These are phyloP conservation scores for Ormosia semicastrata DNA, from an alignment of 306 rosid species.

Conservation along the genomic window DNA sequence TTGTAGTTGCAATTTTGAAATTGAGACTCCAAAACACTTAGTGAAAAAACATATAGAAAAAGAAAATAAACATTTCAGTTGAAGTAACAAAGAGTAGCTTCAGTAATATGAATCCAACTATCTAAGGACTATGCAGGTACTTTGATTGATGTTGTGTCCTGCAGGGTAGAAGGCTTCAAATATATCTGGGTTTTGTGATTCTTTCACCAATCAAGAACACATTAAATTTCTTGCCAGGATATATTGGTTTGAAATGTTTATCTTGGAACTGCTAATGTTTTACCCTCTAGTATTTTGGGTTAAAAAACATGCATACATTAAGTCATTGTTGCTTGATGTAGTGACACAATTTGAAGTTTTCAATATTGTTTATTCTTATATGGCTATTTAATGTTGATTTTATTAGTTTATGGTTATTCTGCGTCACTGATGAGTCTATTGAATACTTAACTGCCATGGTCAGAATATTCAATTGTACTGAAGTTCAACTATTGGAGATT, in stretches of 20 bases:
- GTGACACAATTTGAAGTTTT: not conserved
- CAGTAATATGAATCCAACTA: not conserved
- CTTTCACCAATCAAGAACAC: constrained; percentile 21
- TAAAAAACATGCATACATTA: not conserved
- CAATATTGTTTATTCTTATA: not conserved
- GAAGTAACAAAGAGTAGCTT: constrained; percentile 17
- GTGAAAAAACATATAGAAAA: not conserved
- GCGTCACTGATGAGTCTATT: not conserved
- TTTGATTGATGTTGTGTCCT: not conserved
- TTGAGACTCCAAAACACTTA: not conserved
- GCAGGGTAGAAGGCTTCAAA: not conserved
- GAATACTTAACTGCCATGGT: not conserved
- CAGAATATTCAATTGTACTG: not conserved
- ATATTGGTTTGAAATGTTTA: not conserved
- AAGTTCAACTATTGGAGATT: constrained; percentile 13
- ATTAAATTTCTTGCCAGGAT: not conserved
- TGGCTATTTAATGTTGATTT: not conserved
- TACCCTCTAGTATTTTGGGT: not conserved
- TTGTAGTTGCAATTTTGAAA: not conserved
- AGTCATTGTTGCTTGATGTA: not conserved
- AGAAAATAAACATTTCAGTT: not conserved
- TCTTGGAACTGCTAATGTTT: not conserved
- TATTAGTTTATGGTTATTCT: not conserved
- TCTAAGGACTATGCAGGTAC: not conserved
- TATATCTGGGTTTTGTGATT: constrained; percentile 9